Base-by-base conservation (phyloP, 2,329 filamentous ascomycete genomes). In the Tolypocladium guangdongense region DNA sequence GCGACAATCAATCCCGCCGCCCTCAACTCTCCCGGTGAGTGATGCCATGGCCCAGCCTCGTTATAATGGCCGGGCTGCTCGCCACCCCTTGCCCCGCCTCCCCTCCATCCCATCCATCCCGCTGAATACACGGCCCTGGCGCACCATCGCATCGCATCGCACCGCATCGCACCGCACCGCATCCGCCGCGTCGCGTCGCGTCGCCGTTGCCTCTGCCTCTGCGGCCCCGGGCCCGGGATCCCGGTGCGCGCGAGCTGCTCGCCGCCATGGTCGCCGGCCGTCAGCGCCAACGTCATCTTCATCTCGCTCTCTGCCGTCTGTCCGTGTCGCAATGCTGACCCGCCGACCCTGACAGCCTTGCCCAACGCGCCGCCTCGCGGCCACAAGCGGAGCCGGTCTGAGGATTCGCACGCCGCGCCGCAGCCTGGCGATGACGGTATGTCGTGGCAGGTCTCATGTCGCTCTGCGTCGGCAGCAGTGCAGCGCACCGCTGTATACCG, bases 1-100 rank as follows among this genome's bases (percentile, higher is more conserved):
- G 88, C 87, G 69, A 95, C 90, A 68, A 93, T 95, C 78, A 89
- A 95, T 78, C 90, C 90, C 69, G 88, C 88, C 66, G 88, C 87
- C 59, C 80, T 95, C 75, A 90, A 87, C 75, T 85, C 84, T 68
- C 76, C 84, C 76, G 83, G 87, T 92, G 84, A 71, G 75, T 78
- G 49, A 52, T 52, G 12, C 53, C 50, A n/a, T 47, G 54, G n/a
- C n/a, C 20, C 22, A 50, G 22, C 48, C 39, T 59, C n/a, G 41
- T 53, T 53, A 39, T 50, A 50, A 50, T 30, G 27, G 38, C 24
- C 41, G n/a, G 7, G 4, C 12, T 20, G 16, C 24, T 32, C 46
- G 24, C 36, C 52, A 56, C 45, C 50, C 52, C 49, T 52, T 56
- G 47, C 52, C 37, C 50, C 53, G 53, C 54, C 54, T 57, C 54